Conservation (phyloP, 257 asterid genomes). For the Nicotiana otophora region DNA sequence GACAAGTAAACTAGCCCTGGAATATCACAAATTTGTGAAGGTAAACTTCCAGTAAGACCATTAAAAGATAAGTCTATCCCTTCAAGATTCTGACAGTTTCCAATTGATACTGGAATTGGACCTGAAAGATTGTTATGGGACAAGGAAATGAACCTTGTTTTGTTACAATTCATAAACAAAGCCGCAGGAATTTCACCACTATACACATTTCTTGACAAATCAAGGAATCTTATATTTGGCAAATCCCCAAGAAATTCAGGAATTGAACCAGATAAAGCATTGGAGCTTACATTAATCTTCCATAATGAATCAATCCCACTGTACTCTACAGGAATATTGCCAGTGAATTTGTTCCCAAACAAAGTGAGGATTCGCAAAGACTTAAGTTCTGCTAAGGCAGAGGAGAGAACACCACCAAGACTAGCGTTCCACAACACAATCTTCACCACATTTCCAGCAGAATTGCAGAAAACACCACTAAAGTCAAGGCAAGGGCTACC, state of each 20-base stretch:
- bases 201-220: conserved; percentile 72
- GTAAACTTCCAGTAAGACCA: conserved; percentile 53
- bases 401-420: conserved; percentile 69
- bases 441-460: conserved; percentile 74
- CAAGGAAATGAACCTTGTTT: conserved; percentile 63
- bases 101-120: conserved; percentile 59
- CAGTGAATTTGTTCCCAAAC: conserved; percentile 71
- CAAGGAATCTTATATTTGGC: conserved; percentile 76
- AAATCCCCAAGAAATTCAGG: conserved; percentile 83
- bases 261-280: conserved; percentile 78
- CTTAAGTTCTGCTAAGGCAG: conserved; percentile 63
- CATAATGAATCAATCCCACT: conserved; percentile 60
- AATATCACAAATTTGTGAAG: conserved; percentile 52
- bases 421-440: conserved; percentile 80
- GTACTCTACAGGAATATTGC: conserved; percentile 66
- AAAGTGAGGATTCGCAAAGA: conserved; percentile 63
- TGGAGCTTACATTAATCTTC: conserved; percentile 89
- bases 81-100: conserved; percentile 64
- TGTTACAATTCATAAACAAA: conserved; percentile 62
- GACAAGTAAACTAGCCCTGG: conserved; percentile 59
- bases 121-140: conserved; percentile 74
- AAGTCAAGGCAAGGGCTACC: conserved; percentile 56
- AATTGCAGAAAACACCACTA: conserved; percentile 64
- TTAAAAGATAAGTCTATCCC: conserved; percentile 91
- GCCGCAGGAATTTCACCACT: conserved; percentile 63